Evolutionary conservation across 768 basidiomycete species (phyloP), one percentile per base, ranked within the genome.

Genomic region (Cystobasidium tubakii): DNA sequence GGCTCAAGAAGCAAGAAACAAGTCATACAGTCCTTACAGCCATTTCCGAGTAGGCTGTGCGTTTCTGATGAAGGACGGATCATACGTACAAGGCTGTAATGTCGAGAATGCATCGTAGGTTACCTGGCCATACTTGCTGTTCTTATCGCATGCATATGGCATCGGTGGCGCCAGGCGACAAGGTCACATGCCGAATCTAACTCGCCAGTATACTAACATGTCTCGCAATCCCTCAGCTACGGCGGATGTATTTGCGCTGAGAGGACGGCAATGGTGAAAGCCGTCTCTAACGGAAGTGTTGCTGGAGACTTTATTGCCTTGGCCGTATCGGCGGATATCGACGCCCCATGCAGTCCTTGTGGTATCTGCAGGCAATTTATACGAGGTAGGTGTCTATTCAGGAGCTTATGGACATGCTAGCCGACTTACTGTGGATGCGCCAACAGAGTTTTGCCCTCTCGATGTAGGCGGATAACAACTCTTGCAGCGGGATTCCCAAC

Each of bases 101-200:
- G 85, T 98, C 74, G 96, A 99, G 83, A 97, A 96, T 78, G 92
- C 92, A 0, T 89, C 90, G 57, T 0, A 91, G 91, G 94, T 93
- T n/a, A n/a, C n/a, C n/a, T n/a, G n/a, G 23, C 29, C 81, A 77
- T 23, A 4, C 31, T 6, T 43, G 17, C 21, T 17, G 25, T 50
- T 34, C n/a, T 55, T 63, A 34, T 27, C 33, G 57, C 57, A 29
- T 29, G 7, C 57, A n/a, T n/a, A 54, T 29, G 6, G 10, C 31
- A 42, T 60, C 62, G 25, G 2, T 31, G 69, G 36, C 13, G 55
- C 27, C 9, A 1, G 0, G 39, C 39, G 39, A 39, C 27, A 0
- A 50, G 23, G 27, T 19, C 33, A 36, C 46, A 39, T 31, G 53
- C 44, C 39, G 7, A 39, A 25, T 27, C 39, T 19, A 0, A 7